These are phyloP conservation scores for Trametes polyzona DNA, from an alignment of 1,284 basidiomycete species.

Conservation along the genomic window DNA sequence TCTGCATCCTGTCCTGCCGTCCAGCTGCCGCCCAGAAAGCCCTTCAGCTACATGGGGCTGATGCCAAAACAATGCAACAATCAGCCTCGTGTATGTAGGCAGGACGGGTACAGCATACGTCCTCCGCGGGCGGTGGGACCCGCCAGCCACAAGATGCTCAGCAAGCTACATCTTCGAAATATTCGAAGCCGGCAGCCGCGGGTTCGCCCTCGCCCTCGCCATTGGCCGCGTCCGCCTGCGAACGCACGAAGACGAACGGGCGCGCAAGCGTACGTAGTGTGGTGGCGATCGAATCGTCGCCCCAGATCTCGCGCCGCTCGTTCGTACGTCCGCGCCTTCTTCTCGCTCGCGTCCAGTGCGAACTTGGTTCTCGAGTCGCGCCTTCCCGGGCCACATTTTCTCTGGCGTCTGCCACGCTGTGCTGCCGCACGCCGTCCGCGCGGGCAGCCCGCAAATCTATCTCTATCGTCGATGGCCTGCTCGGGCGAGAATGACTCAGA, in stretches of 20 bases:
- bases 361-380: constrained; percentile 1
- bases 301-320: constrained; percentile 18
- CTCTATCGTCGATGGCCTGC: too few species aligned
- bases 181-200: too few species aligned
- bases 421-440: not conserved
- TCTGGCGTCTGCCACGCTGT: not conserved
- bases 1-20: not conserved
- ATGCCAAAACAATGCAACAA: too few species aligned
- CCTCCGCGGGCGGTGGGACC: too few species aligned
- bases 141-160: too few species aligned
- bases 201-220: not conserved
- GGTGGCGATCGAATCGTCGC: constrained; percentile 12
- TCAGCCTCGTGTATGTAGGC: too few species aligned
- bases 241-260: not conserved
- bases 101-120: too few species aligned
- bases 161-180: too few species aligned
- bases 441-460: not conserved
- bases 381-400: constrained; percentile 1
- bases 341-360: not conserved
- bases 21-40: too few species aligned
- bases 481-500: too few species aligned
- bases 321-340: not conserved
- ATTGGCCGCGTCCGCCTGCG: not conserved
- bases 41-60: too few species aligned
- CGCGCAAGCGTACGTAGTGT: not conserved